phyloP scores from a whole-genome alignment of 495 filamentous ascomycete genomes.

The Geopyxis carbonaria region DNA sequence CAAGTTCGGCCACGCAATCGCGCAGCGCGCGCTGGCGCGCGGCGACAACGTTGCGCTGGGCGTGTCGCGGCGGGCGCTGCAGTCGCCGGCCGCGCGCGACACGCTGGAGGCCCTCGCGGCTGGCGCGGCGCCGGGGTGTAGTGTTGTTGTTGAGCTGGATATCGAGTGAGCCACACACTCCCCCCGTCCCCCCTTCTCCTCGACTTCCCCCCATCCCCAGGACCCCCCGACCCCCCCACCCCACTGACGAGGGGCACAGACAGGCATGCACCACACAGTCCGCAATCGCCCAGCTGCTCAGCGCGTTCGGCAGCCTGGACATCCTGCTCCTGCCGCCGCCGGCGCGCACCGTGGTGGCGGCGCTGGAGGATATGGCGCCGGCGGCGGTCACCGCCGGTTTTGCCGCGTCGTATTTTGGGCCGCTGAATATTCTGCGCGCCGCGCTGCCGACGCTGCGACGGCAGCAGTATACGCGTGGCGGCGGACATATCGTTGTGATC shows the following conservation, averaged over 20 bases:
- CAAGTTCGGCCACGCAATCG: too few species aligned
- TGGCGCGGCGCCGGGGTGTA: too few species aligned
- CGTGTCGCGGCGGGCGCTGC: too few species aligned
- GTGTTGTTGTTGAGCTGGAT: too few species aligned
- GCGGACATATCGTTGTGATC: conserved; percentile 76
- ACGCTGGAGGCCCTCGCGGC: too few species aligned
- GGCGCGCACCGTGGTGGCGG: conserved; percentile 32
- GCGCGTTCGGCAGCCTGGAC: conserved; percentile 71
- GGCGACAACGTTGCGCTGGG: too few species aligned
- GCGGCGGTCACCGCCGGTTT: conserved; percentile 77
- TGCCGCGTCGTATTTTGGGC: conserved; percentile 84
- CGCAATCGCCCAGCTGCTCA: conserved; percentile 68
- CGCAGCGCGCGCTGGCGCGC: too few species aligned
- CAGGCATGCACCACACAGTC: conserved; percentile 50
- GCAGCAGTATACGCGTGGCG: too few species aligned
- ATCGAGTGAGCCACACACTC: too few species aligned
- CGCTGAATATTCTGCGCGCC: conserved; percentile 88
- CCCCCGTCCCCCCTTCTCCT: too few species aligned
- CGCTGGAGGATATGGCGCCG: conserved; percentile 71
- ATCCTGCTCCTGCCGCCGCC: conserved; percentile 51
- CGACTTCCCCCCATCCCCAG: too few species aligned
- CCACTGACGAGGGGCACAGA: conserved; percentile 40
- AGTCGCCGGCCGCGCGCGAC: too few species aligned
- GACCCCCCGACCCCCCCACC: conserved; percentile 30
- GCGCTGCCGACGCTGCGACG: conserved; percentile 61